phyloP scores from a whole-genome alignment of 2,329 filamentous ascomycete species.

The Aspergillus sp. region DNA sequence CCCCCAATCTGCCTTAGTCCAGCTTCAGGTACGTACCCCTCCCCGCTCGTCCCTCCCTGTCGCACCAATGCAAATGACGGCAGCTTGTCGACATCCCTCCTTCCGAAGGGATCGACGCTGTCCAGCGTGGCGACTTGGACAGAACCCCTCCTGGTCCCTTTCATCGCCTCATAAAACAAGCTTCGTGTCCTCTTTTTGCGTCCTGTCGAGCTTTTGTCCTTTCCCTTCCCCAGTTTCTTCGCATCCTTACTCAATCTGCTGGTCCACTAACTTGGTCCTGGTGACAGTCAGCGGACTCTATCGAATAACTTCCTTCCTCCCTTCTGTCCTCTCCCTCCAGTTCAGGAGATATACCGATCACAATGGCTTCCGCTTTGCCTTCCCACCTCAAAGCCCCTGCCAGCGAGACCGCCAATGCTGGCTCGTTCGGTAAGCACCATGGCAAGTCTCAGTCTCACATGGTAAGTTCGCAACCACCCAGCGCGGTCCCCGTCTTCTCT shows the following conservation, averaged over 20 bases:
- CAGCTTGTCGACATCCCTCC: constrained; percentile 22
- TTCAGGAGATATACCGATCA: constrained; percentile 17
- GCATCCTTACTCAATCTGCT: too few species aligned
- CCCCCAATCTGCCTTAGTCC: background rate
- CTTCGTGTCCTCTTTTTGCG: constrained; percentile 17
- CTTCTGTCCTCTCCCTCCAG: constrained; percentile 4
- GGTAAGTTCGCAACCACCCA: constrained; percentile 36
- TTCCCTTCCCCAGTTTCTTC: background rate
- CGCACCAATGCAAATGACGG: constrained; percentile 21
- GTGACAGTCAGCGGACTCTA: too few species aligned
- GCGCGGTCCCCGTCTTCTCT: too few species aligned
- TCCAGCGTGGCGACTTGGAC: constrained; percentile 17
- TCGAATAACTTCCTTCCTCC: too few species aligned
- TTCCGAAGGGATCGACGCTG: constrained; percentile 20
- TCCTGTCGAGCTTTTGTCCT: too few species aligned
- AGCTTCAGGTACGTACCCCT: background rate
- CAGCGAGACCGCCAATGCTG: constrained; percentile 28
- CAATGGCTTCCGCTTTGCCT: constrained; percentile 74
- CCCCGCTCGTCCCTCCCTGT: background rate
- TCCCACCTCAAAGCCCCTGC: constrained; percentile 70
- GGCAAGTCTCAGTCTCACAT: constrained; percentile 54
- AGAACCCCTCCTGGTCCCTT: constrained; percentile 8
- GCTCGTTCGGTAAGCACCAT: constrained; percentile 45
- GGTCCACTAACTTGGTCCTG: too few species aligned
- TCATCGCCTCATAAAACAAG: constrained; percentile 1